Evolutionary conservation across 148 eudicot genomes (phyloP).

Genomic region (Amaranthus hypochondriacus): DNA sequence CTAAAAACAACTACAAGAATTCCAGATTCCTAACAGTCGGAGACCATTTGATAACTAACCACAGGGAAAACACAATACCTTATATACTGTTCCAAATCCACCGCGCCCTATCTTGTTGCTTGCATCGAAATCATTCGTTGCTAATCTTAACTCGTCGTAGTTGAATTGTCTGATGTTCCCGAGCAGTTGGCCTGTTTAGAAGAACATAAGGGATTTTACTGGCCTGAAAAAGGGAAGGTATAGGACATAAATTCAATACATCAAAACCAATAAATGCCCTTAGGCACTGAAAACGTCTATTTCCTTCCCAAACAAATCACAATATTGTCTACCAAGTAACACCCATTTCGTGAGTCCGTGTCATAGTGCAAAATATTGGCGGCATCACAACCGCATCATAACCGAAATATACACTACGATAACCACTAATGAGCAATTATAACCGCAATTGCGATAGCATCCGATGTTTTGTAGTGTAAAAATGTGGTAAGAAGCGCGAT

Average conservation of each 20-base stretch:
- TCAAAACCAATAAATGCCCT: too few relatives aligned
- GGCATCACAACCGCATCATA: too few relatives aligned
- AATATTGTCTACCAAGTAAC: too few relatives aligned
- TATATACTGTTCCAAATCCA: constrained; percentile 85
- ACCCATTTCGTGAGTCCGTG: too few relatives aligned
- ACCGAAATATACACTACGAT: too few relatives aligned
- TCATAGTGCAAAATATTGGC: too few relatives aligned
- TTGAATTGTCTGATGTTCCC: constrained; percentile 51
- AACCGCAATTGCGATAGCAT: too few relatives aligned
- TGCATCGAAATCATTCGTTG: constrained; percentile 55
- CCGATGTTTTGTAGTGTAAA: too few relatives aligned
- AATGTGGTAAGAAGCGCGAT: too few relatives aligned
- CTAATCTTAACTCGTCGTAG: constrained; percentile 54
- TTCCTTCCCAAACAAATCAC: too few relatives aligned
- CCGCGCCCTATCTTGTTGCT: constrained; percentile 77
- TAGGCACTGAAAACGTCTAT: background rate
- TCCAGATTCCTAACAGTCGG: background rate
- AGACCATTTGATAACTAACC: background rate
- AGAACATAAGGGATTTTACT: background rate
- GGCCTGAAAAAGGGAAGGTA: background rate
- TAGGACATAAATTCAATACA: background rate
- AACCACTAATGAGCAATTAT: too few relatives aligned
- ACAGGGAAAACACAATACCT: constrained; percentile 37
- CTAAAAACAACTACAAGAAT: background rate
- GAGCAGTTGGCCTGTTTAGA: constrained; percentile 41